Evolutionary conservation across 306 rosid species (phyloP).

Genomic region (Urtica urens): DNA sequence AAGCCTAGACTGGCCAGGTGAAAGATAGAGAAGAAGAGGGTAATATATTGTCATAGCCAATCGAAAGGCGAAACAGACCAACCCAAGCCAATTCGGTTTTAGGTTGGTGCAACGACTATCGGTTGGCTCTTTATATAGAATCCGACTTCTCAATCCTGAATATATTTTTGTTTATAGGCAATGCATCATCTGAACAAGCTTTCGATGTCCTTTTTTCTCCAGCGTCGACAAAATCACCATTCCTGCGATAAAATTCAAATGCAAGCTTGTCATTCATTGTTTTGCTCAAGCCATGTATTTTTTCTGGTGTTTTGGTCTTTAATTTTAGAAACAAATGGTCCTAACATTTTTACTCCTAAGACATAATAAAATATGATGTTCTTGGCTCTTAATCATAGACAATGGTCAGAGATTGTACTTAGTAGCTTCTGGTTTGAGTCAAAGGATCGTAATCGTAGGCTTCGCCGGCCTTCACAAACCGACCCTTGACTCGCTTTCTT

Average conservation of each 20-base stretch:
- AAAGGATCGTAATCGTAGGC: slow-evolving; percentile 82
- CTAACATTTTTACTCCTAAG: too few species aligned
- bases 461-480: slow-evolving; percentile 95
- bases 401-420: slow-evolving; percentile 49
- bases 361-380: too few species aligned
- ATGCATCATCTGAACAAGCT: slow-evolving; percentile 24
- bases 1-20: slow-evolving; percentile 15
- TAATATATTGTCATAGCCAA: slow-evolving; percentile 20
- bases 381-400: slow-evolving; percentile 24
- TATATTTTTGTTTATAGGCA: slow-evolving; percentile 17
- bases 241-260: slow-evolving; percentile 57
- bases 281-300: slow-evolving; percentile 29
- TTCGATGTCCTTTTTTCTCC: slow-evolving; percentile 26
- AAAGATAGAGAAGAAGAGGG: slow-evolving; percentile 20
- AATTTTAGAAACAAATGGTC: slow-evolving; percentile 27
- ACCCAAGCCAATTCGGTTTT: slow-evolving; percentile 10
- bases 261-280: slow-evolving; percentile 40
- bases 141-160: slow-evolving; percentile 22
- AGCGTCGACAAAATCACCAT: slow-evolving; percentile 31
- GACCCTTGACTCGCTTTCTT: slow-evolving; percentile 91
- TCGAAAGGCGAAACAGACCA: slow-evolving; percentile 11
- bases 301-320: slow-evolving; percentile 27
- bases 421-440: slow-evolving; percentile 82
- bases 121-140: slow-evolving; percentile 22
- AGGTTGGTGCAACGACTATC: slow-evolving; percentile 11